Base-by-base conservation (phyloP, 176 grass and related monocot genomes). In the Ensete glaucum region DNA sequence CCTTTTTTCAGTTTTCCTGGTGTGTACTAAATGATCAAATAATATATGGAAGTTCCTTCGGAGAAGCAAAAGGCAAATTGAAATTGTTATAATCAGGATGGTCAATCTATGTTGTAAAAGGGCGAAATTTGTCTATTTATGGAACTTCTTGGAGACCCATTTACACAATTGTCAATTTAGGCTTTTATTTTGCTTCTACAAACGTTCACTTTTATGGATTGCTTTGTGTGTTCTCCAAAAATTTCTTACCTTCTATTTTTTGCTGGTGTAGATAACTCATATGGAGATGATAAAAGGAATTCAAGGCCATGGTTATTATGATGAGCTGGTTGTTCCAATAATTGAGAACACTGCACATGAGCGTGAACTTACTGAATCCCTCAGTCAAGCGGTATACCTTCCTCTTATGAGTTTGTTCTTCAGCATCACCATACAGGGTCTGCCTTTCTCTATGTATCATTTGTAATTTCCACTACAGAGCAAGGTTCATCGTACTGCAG, bases 251-350 rank as follows among this genome's bases (percentile, higher is more conserved):
- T 26, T 52, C 2, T 63, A 9, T 24, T 50, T 69, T 70, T 65
- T 72, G 16, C 81, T 90, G 81, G 62, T 84, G 48, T 80, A 98
- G 90, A 87, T 93, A 64, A 91, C 84, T 58, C 94, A 98, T 76
- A 93, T 98, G 90, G 94, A 98, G 87, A 98, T 98, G 94, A 98
- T 98, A 85, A 93, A 98, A 93, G 94, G 90, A 87, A 98, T 98
- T 69, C 89, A 98, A 81, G 94, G 90, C 50, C 90, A 98, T 76
- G 94, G 88, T 62, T 98, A 93, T 64, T 87, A 24, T 29, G 94
- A 98, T 76, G 94, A 93, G 78, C 83, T 98, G 80, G 78, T 98
- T 67, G 69, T 98, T 91, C 94, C 94, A 70, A 98, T 98, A 83
- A 84, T 98, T 57, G 94, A 98, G 78, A 98, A 98, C 65, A 92